Evolutionary conservation across 2,329 filamentous ascomycete species (phyloP), one percentile per base, ranked within the genome.

Genomic region (Hypoxylon sp.): DNA sequence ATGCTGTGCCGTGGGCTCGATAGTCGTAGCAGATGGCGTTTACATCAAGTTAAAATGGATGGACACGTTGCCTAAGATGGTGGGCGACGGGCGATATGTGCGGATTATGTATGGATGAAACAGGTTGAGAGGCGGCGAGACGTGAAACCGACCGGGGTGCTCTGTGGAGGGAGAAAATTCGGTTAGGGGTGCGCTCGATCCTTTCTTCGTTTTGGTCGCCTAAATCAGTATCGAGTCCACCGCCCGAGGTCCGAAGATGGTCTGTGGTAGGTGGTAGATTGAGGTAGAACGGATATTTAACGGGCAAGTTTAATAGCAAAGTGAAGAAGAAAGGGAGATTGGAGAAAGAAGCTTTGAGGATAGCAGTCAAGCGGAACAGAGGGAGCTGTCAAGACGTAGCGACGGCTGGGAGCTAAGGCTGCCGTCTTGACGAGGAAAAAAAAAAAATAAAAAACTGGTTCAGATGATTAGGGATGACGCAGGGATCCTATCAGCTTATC

Each of bases 341-440:
- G 37, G 17, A 48, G 41, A 47, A 58, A 58, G 55, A 54, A 59
- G 52, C 52, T 56, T 54, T 59, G 48, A 55, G 35, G 45, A 59
- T 53, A 27, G 13, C 33, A 33, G 11, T 9, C 11, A n/a, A n/a
- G n/a, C n/a, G n/a, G n/a, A n/a, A n/a, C n/a, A n/a, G n/a, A n/a
- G n/a, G n/a, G n/a, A 35, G 31, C 37, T 48, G 40, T 38, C n/a
- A n/a, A n/a, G 41, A 55, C 45, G 24, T n/a, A n/a, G n/a, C n/a
- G n/a, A n/a, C n/a, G 48, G 26, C 10, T 20, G 38, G 49, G 46
- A 60, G 55, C 59, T 62, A 59, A 56, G 41, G 55, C 40, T 46
- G 31, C 43, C 27, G 59, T 62, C 60, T 62, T 52, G 48, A 13
- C 55, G 51, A 59, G 59, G 38, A 55, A 27, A 24, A 49, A 55